Percentiles rank a stretch among this genome's conserved stretches.
phyloP scores from a whole-genome alignment of 2,329 filamentous ascomycete genomes.

The Fusarium secorum region DNA sequence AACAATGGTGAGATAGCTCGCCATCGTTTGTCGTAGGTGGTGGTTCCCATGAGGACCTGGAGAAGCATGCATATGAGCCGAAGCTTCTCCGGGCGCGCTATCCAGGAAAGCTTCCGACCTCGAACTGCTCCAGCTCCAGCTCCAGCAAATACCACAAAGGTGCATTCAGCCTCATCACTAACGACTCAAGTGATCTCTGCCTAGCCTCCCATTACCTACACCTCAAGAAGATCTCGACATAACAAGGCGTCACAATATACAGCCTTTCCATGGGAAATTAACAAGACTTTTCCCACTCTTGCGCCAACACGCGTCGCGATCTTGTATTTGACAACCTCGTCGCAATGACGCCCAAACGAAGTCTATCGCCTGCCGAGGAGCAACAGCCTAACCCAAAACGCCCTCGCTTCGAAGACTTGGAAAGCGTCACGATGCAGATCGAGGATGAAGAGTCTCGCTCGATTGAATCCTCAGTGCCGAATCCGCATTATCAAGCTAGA shows the following conservation, averaged over 20 bases:
- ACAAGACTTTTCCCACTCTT: background rate
- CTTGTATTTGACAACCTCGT: background rate
- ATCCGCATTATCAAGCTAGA: slow-evolving; percentile 46
- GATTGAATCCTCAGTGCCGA: slow-evolving; percentile 38
- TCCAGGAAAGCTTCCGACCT: slow-evolving; percentile 1
- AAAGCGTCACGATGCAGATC: background rate
- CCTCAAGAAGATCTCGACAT: background rate
- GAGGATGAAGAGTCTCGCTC: slow-evolving; percentile 30
- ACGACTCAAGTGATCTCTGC: background rate
- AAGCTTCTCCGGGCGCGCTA: slow-evolving; percentile 27
- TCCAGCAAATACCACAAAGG: background rate
- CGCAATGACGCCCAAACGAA: slow-evolving; percentile 51
- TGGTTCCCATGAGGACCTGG: background rate
- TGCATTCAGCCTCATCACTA: background rate
- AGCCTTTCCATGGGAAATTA: slow-evolving; percentile 5
- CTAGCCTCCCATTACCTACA: background rate
- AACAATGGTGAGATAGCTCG: background rate
- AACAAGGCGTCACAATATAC: background rate
- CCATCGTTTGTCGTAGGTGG: background rate
- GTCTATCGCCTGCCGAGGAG: slow-evolving; percentile 43
- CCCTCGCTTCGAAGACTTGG: slow-evolving; percentile 17
- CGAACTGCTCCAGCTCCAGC: background rate
- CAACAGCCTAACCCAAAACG: slow-evolving; percentile 45
- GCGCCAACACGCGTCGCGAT: background rate
- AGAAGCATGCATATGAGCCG: slow-evolving; percentile 12